Percentiles rank a stretch among this genome's conserved stretches.
Evolutionary conservation across 306 rosid genomes (phyloP).

Genomic region (Echinosophora koreensis): DNA sequence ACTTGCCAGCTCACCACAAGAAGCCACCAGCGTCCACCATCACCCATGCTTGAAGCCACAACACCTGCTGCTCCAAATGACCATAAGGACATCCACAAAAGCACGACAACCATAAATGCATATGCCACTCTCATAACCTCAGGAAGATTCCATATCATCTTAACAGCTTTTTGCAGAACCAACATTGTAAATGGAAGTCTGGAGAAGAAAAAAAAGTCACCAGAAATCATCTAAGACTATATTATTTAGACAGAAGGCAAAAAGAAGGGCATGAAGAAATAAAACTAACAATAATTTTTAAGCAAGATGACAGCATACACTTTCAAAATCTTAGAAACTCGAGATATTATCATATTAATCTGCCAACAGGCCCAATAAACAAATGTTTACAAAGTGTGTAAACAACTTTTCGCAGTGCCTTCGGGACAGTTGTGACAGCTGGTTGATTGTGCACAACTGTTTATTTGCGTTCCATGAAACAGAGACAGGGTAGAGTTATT

Average conservation of each 20-base stretch:
- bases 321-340: conserved; percentile 1
- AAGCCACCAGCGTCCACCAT: conserved; percentile 98
- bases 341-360: background rate
- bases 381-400: background rate
- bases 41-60: conserved; percentile 94
- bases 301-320: background rate
- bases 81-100: conserved; percentile 91
- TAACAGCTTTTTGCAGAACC: conserved; percentile 89
- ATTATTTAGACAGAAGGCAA: conserved; percentile 21
- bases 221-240: conserved; percentile 28
- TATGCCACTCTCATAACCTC: conserved; percentile 84
- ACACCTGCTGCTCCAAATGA: conserved; percentile 99
- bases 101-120: conserved; percentile 85
- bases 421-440: too few species aligned
- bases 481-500: background rate
- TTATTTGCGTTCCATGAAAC: conserved; percentile 15
- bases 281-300: background rate
- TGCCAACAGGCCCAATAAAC: background rate
- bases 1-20: conserved; percentile 99
- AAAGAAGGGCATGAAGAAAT: background rate
- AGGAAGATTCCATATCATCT: conserved; percentile 92
- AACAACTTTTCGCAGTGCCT: background rate
- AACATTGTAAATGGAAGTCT: conserved; percentile 98
- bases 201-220: conserved; percentile 44
- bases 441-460: background rate